Evolutionary conservation across 2,329 filamentous ascomycete species (phyloP), one percentile per base, ranked within the genome.

Genomic region (Conoideocrella luteorostrata): DNA sequence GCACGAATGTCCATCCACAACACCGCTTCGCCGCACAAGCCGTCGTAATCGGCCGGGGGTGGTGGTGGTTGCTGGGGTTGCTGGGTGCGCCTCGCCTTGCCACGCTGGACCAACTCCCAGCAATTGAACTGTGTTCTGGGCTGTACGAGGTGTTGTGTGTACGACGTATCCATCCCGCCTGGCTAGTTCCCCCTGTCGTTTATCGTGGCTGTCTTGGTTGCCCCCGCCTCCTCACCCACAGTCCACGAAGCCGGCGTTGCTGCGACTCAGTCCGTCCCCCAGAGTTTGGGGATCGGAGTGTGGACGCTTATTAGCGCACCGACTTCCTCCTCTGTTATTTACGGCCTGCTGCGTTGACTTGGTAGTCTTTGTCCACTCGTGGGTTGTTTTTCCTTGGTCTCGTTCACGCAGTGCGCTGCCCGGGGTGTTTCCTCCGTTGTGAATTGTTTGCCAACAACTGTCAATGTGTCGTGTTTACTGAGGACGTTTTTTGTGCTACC

Each of bases 31-130:
- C 35, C 35, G 42, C 42, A 41, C 22, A 15, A 41, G 28, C 35
- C 21, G 39, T 43, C 44, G 44, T 43, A 43, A 46, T 37, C 39
- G n/a, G 22, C 34, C 39, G n/a, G n/a, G n/a, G n/a, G 39, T 29
- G 26, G 32, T 2, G 26, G 20, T 33, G 39, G 40, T 29, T 38
- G 41, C 34, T 38, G 24, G 13, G 24, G 41, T 30, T 37, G 40
- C 15, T 15, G 24, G 41, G 40, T 37, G 40, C 15, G 20, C 20
- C 28, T 24, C 39, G 20, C 13, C 18, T 41, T 33, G n/a, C n/a
- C n/a, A n/a, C n/a, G n/a, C n/a, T n/a, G 3, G 13, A 33, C 18
- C 10, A 13, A 33, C n/a, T 33, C 30, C 18, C 7, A 30, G 26
- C 28, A 33, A 23, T 39, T n/a, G n/a, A n/a, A n/a, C n/a, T n/a